Evolutionary conservation across 1,284 basidiomycete species (phyloP), one percentile per base, ranked within the genome.

Genomic region (Trichosporon coremiiforme): DNA sequence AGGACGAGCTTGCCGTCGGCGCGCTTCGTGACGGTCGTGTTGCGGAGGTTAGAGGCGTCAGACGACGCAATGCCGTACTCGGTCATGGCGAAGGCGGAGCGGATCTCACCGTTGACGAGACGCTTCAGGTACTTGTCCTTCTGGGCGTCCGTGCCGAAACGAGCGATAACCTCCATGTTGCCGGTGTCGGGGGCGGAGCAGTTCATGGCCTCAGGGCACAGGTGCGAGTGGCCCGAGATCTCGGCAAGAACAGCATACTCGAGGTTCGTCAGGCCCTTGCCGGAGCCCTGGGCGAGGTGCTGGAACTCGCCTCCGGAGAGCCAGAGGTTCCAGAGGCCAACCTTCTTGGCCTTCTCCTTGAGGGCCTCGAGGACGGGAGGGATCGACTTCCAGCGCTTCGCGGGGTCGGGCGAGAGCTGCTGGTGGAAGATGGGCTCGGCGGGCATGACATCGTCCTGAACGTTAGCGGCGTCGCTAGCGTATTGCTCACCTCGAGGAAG

Each of bases 161-260:
- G 89, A 60, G 96, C 96, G 67, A 99, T 87, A 29, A 99, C 95
- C 92, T 99, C 95, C 93, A 95, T 95, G 80, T 95, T 95, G 12
- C 95, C 95, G 2, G 95, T 98, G 83, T 98, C 95, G 25, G 95
- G 95, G 5, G 95, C 95, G 50, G 94, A 89, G 84, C 95, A 98
- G 80, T 98, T 98, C 73, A 92, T 89, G 29, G 88, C 88, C 84
- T 97, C 91, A 35, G 94, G 89, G n/a, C 90, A 91, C 65, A 95
- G 85, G 76, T 90, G 90, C 5, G 90, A 90, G 73, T 94, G 89
- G 12, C 95, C 96, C 75, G 97, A 89, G 71, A 98, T 85, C 84
- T 99, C 96, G 50, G 95, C 95, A 90, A 98, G 96, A 53, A 98
- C 91, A 64, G 92, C 94, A 83, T 99, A 99, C 91, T 95, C 75